Conservation (phyloP, 306 rosid species). For the Rosa multiflora region DNA sequence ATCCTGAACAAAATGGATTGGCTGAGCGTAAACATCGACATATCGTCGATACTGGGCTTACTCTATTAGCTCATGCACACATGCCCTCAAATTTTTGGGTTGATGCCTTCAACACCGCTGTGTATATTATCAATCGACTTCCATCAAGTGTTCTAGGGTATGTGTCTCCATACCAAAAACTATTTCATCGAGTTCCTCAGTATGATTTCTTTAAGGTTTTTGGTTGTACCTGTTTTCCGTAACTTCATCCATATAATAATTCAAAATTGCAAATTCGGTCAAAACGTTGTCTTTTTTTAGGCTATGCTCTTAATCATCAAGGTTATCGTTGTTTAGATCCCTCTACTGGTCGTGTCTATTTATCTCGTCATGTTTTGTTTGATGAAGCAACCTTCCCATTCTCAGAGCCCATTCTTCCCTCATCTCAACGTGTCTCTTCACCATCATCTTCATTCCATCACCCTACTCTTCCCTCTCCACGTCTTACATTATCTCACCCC, state of each 20-base stretch:
- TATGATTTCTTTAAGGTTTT: neutral
- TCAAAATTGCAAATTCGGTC: neutral
- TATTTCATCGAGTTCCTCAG: neutral
- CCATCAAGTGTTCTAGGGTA: neutral
- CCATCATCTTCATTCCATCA: neutral
- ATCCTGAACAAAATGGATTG: neutral
- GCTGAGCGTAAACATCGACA: neutral
- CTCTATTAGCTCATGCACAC: neutral
- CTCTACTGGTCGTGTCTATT: neutral
- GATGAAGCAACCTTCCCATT: neutral
- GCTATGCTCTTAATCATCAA: neutral
- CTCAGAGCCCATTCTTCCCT: neutral
- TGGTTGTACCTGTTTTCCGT: neutral
- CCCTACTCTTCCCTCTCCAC: neutral
- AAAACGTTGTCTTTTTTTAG: neutral
- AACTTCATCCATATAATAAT: neutral
- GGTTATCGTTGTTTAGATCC: neutral
- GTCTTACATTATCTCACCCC: neutral
- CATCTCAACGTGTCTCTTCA: neutral
- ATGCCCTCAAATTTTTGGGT: neutral
- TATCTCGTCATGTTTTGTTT: neutral
- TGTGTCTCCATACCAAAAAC: neutral
- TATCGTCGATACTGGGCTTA: neutral
- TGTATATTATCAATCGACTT: neutral
- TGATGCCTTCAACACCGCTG: neutral